Evolutionary conservation across 345 rosid species (phyloP).

Genomic region (Populus pruinosa): DNA sequence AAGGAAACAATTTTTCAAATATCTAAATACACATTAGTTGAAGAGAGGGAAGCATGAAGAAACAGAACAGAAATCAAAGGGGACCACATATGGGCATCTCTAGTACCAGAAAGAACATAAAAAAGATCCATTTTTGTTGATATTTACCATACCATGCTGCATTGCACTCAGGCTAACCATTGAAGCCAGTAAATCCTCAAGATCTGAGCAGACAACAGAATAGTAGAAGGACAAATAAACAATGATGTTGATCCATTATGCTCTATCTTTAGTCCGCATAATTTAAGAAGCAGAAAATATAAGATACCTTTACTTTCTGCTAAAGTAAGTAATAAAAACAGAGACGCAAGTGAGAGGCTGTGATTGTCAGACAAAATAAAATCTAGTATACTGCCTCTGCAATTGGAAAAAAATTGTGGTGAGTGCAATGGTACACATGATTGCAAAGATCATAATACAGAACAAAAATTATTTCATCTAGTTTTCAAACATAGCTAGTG

Average conservation of each 20-base stretch:
- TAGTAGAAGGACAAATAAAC: background rate
- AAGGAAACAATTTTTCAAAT: background rate
- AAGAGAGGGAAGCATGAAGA: background rate
- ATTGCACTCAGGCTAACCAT: slow-evolving; percentile 21
- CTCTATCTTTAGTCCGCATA: background rate
- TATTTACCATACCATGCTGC: slow-evolving; percentile 38
- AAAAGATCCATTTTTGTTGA: background rate
- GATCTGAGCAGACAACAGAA: slow-evolving; percentile 28
- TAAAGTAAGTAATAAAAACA: slow-evolving; percentile 45
- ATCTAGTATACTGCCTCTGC: slow-evolving; percentile 48
- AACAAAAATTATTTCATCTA: background rate
- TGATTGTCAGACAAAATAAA: slow-evolving; percentile 46
- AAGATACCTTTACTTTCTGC: slow-evolving; percentile 54
- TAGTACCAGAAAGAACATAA: background rate
- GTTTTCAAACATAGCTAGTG: background rate
- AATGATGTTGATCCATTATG: background rate
- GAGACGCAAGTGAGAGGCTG: slow-evolving; percentile 39
- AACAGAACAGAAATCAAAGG: background rate
- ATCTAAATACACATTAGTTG: background rate
- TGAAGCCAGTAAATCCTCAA: slow-evolving; percentile 28
- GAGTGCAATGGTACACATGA: slow-evolving; percentile 2
- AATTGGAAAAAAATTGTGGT: slow-evolving; percentile 2
- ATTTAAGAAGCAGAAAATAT: background rate
- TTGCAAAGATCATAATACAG: background rate
- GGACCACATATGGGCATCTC: background rate